Evolutionary conservation across 1,284 basidiomycete genomes (phyloP).

Genomic region (Afroboletus lepidellus): DNA sequence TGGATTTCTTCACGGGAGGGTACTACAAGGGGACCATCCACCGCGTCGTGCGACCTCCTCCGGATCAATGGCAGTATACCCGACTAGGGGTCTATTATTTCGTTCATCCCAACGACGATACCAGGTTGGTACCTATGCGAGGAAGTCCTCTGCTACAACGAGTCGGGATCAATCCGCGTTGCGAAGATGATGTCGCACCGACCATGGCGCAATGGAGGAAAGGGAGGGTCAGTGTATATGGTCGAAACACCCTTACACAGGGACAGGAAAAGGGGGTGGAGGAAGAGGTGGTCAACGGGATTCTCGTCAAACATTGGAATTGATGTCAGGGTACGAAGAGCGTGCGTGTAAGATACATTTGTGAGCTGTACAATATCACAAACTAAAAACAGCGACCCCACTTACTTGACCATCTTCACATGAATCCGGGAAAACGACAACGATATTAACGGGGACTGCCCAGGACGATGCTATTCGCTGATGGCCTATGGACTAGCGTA

Average conservation of each 20-base stretch:
- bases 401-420: too few species aligned
- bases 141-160: constrained; percentile 34
- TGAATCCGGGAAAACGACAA: too few species aligned
- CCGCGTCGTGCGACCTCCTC: constrained; percentile 43
- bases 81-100: constrained; percentile 50
- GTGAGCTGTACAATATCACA: too few species aligned
- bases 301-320: constrained; percentile 46
- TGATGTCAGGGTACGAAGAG: constrained; percentile 11
- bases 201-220: constrained; percentile 43
- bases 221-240: constrained; percentile 40
- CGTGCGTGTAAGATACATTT: too few species aligned
- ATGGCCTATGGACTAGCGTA: too few species aligned
- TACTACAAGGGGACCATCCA: constrained; percentile 49
- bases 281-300: constrained; percentile 43
- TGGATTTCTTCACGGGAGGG: constrained; percentile 56
- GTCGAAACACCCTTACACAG: constrained; percentile 35
- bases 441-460: too few species aligned
- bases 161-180: constrained; percentile 33
- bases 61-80: constrained; percentile 39
- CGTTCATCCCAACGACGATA: constrained; percentile 32
- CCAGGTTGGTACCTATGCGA: constrained; percentile 32
- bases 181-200: constrained; percentile 36
- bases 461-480: too few species aligned
- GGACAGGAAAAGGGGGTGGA: constrained; percentile 36
- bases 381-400: too few species aligned